These are phyloP conservation scores for Geranium brycei DNA, from an alignment of 345 rosid species.

Conservation along the genomic window DNA sequence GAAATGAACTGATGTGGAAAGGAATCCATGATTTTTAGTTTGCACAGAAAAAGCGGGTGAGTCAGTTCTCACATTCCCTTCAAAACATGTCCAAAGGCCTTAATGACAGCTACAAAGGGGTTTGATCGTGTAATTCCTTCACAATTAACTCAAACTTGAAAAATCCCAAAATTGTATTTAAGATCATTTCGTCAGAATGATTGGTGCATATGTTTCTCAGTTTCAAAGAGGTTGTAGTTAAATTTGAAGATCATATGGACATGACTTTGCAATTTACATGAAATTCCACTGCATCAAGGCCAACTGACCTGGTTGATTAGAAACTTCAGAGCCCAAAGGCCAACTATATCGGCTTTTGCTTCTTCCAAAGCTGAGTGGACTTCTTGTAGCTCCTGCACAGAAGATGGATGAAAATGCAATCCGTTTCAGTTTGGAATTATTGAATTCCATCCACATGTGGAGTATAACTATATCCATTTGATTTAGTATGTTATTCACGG, in stretches of 20 bases:
- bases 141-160: too few relatives aligned
- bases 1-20: neutral
- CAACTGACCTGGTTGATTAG: conserved; percentile 47
- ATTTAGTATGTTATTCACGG: neutral
- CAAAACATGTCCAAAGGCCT: neutral
- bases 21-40: neutral
- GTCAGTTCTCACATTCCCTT: neutral
- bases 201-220: neutral
- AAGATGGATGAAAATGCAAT: conserved; percentile 3
- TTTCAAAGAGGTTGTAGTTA: neutral
- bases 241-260: neutral
- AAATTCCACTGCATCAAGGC: neutral
- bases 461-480: neutral
- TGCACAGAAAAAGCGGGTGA: neutral
- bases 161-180: too few relatives aligned
- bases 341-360: conserved; percentile 95
- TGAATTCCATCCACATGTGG: neutral
- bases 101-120: neutral
- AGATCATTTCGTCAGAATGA: too few relatives aligned
- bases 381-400: conserved; percentile 74
- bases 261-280: neutral
- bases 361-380: conserved; percentile 85
- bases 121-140: too few relatives aligned
- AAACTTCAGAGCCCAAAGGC: conserved; percentile 89
- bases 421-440: neutral